Evolutionary conservation across 257 asterid genomes (phyloP).

Genomic region (Rehmannia glutinosa): DNA sequence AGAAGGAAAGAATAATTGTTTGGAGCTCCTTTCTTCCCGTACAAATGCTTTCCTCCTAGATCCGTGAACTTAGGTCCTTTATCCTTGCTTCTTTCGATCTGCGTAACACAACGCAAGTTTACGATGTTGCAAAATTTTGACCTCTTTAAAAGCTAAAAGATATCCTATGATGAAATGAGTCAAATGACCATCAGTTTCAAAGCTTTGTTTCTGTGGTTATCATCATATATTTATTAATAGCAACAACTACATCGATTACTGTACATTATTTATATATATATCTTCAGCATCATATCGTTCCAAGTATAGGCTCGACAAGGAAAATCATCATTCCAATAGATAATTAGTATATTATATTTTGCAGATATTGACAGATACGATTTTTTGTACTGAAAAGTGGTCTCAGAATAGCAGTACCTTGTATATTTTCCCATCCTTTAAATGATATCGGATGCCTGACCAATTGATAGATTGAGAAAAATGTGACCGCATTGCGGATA

Average conservation of each 20-base stretch:
- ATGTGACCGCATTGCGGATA: slow-evolving; percentile 91
- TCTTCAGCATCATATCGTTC: not conserved
- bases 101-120: slow-evolving; percentile 22
- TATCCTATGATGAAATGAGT: not conserved
- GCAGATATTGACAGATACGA: not conserved
- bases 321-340: not conserved
- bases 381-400: not conserved
- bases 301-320: not conserved
- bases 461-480: slow-evolving; percentile 89
- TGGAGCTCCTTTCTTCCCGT: slow-evolving; percentile 67
- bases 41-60: slow-evolving; percentile 90
- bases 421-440: slow-evolving; percentile 80
- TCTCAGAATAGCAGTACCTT: slow-evolving; percentile 43
- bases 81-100: slow-evolving; percentile 91
- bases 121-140: not conserved
- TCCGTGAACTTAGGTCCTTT: slow-evolving; percentile 92
- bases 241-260: not conserved
- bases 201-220: not conserved
- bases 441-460: slow-evolving; percentile 94
- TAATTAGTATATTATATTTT: not conserved
- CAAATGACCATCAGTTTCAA: not conserved
- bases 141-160: not conserved
- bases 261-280: not conserved
- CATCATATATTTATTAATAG: not conserved
- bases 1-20: slow-evolving; percentile 50